Evolutionary conservation across 129 eudicot species (phyloP).

Genomic region (Deinandra increscens): DNA sequence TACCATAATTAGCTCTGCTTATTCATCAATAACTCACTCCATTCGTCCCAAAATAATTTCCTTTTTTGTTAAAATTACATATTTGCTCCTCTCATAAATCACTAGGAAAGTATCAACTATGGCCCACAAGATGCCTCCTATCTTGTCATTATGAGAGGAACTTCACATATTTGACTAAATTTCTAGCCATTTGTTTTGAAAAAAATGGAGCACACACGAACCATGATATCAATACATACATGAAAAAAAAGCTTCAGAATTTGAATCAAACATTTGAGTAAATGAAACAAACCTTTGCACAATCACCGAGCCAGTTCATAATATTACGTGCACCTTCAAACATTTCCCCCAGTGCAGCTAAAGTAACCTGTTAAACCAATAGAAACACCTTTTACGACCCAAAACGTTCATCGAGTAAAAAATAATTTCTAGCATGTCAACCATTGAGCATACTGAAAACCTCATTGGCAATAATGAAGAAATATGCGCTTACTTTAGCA

Average conservation of each 20-base stretch:
- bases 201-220: too few species aligned
- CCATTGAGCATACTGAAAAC: too few species aligned
- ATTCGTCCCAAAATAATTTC: neutral
- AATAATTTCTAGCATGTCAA: too few species aligned
- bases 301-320: conserved; percentile 96
- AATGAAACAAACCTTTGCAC: conserved; percentile 82
- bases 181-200: too few species aligned
- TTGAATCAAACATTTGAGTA: neutral
- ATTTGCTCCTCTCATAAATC: neutral
- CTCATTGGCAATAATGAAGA: neutral
- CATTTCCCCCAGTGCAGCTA: conserved; percentile 86
- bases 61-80: neutral
- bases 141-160: neutral
- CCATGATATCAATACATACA: neutral
- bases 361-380: conserved; percentile 54
- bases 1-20: too few species aligned
- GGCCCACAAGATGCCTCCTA: too few species aligned
- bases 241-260: too few species aligned
- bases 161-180: neutral
- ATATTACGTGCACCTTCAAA: conserved; percentile 92
- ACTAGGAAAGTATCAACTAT: neutral
- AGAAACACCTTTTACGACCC: neutral
- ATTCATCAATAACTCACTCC: neutral
- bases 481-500: conserved; percentile 63
- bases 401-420: neutral